Base-by-base conservation (phyloP, 257 asterid genomes). In the Solanum tarapatanum region DNA sequence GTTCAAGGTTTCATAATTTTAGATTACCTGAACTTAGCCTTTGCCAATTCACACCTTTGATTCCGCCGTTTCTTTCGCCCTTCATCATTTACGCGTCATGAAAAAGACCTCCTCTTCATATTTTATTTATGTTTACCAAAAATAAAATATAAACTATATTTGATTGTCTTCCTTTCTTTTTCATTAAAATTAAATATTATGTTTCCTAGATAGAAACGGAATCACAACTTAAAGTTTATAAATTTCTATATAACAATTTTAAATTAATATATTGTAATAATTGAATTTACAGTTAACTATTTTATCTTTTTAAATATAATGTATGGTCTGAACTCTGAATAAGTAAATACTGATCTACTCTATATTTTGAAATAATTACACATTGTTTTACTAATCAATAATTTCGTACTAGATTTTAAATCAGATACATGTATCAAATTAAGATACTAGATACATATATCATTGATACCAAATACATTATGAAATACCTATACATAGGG, bases 11-110 rank as follows among this genome's bases (percentile, higher is more conserved):
- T 80, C 55, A 88, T 9, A 73, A 73, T 14, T 35, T 17, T 73
- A 19, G 91, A 90, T 94, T 87, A 87, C 77, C 87, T 90, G 97
- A 91, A 94, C 92, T 87, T 94, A 88, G 95, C 80, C 93, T 26
- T 79, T 79, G 70, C 88, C 86, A 79, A 72, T 89, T 88, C 87
- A 30, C 62, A 90, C 91, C 96, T 87, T 84, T 86, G 92, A 92
- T 91, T 91, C 94, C 93, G 93, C 89, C 96, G 93, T 51, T 80
- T 77, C 90, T 85, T 64, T 58, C 91, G 96, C 66, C 23, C 87
- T 28, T 30, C 82, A 58, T 70, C 84, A 88, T 39, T 83, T 60
- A 87, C 92, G 87, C 88, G 92, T 90, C 89, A n/a, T 85, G 86
- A 64, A 51, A 75, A 82, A 72, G 87, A 11, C 39, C 90, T 33